Conservation (phyloP, 2,329 filamentous ascomycete genomes). For the Akanthomyces dipterigenus region DNA sequence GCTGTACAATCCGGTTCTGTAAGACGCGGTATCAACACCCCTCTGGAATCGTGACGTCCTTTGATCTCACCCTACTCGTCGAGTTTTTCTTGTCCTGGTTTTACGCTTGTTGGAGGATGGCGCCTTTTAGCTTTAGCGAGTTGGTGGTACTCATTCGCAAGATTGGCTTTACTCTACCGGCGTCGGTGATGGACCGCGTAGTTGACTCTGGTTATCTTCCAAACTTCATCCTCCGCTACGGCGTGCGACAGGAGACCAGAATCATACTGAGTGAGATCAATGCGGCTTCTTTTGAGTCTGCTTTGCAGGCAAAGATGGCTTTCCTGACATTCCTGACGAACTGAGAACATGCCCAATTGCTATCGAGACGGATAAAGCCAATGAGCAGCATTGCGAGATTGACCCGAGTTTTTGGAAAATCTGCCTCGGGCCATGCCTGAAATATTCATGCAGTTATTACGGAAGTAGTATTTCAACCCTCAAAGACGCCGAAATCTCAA, state of each 20-base stretch:
- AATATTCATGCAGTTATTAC: conserved; percentile 62
- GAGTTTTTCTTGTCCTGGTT: not conserved
- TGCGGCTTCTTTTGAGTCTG: not conserved
- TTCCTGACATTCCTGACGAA: not conserved
- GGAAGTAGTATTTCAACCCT: conserved; percentile 54
- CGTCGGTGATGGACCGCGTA: not conserved
- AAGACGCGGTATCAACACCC: too few species aligned
- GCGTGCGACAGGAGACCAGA: not conserved
- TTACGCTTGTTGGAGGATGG: not conserved
- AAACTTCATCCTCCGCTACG: not conserved
- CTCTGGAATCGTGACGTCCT: not conserved
- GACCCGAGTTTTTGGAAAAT: conserved; percentile 48
- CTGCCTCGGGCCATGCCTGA: conserved; percentile 62
- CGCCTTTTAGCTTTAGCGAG: not conserved
- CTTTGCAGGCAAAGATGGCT: not conserved
- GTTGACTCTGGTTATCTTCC: not conserved
- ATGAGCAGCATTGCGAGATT: conserved; percentile 67
- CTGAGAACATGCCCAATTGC: conserved; percentile 20
- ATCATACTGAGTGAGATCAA: not conserved
- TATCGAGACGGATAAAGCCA: conserved; percentile 59
- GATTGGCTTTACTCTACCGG: not conserved
- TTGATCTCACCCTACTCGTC: not conserved
- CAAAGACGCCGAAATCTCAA: conserved; percentile 57
- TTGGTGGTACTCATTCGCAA: not conserved
- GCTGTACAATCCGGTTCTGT: too few species aligned